Evolutionary conservation across 768 basidiomycete genomes (phyloP).

Genomic region (Trametes gibbosa): DNA sequence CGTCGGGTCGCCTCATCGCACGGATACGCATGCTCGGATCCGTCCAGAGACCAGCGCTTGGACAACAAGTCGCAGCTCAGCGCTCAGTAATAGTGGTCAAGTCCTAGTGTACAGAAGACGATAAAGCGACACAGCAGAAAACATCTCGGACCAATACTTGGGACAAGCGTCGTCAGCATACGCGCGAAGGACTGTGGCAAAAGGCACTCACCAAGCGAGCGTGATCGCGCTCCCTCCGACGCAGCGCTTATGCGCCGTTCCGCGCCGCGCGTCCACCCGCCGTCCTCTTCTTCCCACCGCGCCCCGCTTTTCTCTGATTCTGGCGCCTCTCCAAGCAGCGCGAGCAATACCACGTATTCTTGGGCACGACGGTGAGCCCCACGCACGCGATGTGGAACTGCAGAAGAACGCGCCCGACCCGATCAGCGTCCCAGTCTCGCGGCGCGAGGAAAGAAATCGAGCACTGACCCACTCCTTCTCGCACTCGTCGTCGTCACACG

Average conservation of each 20-base stretch:
- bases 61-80: neutral
- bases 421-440: conserved; percentile 10
- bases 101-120: neutral
- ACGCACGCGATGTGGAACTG: conserved; percentile 84
- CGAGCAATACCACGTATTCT: conserved; percentile 77
- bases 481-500: conserved; percentile 80
- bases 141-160: neutral
- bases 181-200: neutral
- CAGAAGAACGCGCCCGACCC: neutral
- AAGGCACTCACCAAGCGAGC: neutral
- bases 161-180: too few species aligned
- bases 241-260: conserved; percentile 20
- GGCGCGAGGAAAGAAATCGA: neutral
- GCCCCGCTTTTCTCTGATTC: conserved; percentile 30
- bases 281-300: conserved; percentile 28
- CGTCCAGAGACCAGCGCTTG: too few species aligned
- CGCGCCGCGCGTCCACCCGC: conserved; percentile 26
- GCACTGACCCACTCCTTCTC: conserved; percentile 86
- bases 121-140: neutral
- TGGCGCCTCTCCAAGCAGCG: conserved; percentile 57
- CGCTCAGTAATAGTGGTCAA: neutral
- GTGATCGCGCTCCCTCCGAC: neutral
- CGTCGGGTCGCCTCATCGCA: too few species aligned
- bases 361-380: conserved; percentile 61
- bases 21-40: too few species aligned